These are phyloP conservation scores for Neurospora sp. DNA, from an alignment of 495 filamentous ascomycete genomes.

Conservation along the genomic window DNA sequence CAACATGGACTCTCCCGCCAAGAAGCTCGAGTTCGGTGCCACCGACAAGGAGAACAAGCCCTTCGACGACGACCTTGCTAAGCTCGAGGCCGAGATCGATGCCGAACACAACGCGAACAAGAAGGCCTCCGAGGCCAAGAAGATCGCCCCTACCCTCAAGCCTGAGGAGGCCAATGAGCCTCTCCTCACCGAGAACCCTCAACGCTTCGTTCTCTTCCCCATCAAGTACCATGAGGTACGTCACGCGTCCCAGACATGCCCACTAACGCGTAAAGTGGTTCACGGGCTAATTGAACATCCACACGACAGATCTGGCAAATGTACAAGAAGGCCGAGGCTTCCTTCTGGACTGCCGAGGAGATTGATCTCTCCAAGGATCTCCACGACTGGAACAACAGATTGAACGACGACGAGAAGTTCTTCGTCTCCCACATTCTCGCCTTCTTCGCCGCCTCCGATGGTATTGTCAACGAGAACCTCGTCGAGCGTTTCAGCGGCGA, in stretches of 20 bases:
- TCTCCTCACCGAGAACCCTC: constrained; percentile 87
- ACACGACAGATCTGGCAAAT: constrained; percentile 88
- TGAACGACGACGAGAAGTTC: constrained; percentile 95
- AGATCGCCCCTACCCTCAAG: constrained; percentile 54
- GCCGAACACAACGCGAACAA: constrained; percentile 39
- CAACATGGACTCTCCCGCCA: constrained; percentile 87
- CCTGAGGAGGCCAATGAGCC: constrained; percentile 74
- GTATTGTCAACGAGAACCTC: constrained; percentile 99
- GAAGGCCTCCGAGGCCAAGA: constrained; percentile 38
- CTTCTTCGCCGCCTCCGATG: constrained; percentile 99
- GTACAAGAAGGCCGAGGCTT: constrained; percentile 99
- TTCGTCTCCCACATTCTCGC: constrained; percentile 98
- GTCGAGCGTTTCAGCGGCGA: constrained; percentile 96
- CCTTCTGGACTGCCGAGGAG: constrained; percentile 99
- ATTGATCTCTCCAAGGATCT: constrained; percentile 98
- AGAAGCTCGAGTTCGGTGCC: constrained; percentile 72
- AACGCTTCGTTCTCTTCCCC: constrained; percentile 95
- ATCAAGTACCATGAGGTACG: constrained; percentile 99
- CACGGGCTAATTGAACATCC: constrained; percentile 16
- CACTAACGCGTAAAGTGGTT: constrained; percentile 59
- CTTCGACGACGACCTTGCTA: constrained; percentile 43
- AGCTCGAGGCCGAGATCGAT: constrained; percentile 45
- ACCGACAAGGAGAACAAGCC: constrained; percentile 77
- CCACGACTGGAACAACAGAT: constrained; percentile 95
- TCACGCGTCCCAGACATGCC: constrained; percentile 28